Base-by-base conservation (phyloP, 208 protist genomes). In the Acanthamoeba pearcei region DNA sequence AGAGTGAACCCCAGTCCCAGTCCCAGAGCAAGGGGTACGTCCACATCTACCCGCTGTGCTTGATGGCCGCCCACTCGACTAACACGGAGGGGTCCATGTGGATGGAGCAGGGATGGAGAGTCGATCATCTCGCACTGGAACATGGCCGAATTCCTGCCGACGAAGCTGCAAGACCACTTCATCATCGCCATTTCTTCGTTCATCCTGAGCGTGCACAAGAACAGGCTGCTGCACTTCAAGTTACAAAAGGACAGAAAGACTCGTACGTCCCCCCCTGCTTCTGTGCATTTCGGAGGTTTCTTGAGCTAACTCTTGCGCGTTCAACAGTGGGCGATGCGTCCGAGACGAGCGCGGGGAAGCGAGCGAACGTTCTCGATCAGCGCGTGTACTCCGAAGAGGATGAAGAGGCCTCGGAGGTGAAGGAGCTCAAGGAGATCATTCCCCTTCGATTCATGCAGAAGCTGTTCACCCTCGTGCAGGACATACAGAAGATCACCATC, bases 111-210 rank as follows among this genome's bases (percentile, higher is more conserved):
- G 38, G 51, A n/a, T 19, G 78, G 29, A 32, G 82, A 89, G 32
- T 89, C 82, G 9, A 89, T 89, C 55, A 89, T 94, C 55, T 80
- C 91, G 49, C 51, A 94, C 70, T 94, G 91, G 91, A 94, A 88
- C 76, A 83, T 94, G 51, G 91, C 76, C 13, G 91, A 94, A 29
- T 88, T 76, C 55, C 29, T 94, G 70, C 91, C 91, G 55, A 85
- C n/a, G 12, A 86, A 80, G 74, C 51, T 94, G 38, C 51, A 85
- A 27, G 72, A 94, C 24, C 57, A 83, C 76, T 94, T 94, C 91
- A 92, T 78, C 64, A 70, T 92, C 57, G 66, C 86, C 62, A 76
- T 92, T 27, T 92, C 86, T 22, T 76, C 57, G 8, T 92, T 92
- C 38, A 51, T 92, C 22, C 27, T 78, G 15, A 51, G 66, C 42